Evolutionary conservation across 768 basidiomycete species (phyloP), one percentile per base, ranked within the genome.

Genomic region (Rhizopogon vesiculosus): DNA sequence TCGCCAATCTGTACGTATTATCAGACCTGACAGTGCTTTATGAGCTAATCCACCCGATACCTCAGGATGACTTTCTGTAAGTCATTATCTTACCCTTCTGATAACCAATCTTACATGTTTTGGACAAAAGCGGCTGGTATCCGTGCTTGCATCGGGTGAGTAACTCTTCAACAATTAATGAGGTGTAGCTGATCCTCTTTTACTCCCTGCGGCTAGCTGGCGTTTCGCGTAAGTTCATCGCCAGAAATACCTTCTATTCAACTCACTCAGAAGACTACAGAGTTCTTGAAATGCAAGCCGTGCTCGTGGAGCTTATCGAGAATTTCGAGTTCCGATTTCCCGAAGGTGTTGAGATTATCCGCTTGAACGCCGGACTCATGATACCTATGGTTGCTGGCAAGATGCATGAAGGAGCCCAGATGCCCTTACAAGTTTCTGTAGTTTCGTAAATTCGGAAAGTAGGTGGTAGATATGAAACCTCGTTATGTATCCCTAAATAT

Each of bases 311-410:
- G 41, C 67, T 75, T 28, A 55, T 75, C 22, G 69, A 71, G 56
- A 67, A 69, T 45, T 75, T 75, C 54, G 63, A 69, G 44, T 72
- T 70, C 45, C 44, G 62, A 28, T 62, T 72, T 31, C 70, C 73
- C 0, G 66, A 67, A 31, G 69, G 66, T 49, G 61, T 67, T 0
- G 63, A 65, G 42, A 68, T 74, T 39, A 44, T 64, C 15, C 64
- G 74, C 43, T 61, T 68, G 18, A 66, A 69, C 7, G 64, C 66
- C 1, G 69, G 66, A 0, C 44, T 71, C 22, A 70, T 74, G 66
- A 48, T 62, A 5, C 74, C 74, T 6, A 67, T 74, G 61, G 66
- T 72, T 16, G 60, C 64, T 52, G 65, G 62, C 4, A 66, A 64
- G 49, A 60, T 64, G 49, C 2, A 57, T 29, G 54, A 61, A 41